phyloP scores from a whole-genome alignment of 2,329 filamentous ascomycete genomes.

The Cryphonectria radicalis region DNA sequence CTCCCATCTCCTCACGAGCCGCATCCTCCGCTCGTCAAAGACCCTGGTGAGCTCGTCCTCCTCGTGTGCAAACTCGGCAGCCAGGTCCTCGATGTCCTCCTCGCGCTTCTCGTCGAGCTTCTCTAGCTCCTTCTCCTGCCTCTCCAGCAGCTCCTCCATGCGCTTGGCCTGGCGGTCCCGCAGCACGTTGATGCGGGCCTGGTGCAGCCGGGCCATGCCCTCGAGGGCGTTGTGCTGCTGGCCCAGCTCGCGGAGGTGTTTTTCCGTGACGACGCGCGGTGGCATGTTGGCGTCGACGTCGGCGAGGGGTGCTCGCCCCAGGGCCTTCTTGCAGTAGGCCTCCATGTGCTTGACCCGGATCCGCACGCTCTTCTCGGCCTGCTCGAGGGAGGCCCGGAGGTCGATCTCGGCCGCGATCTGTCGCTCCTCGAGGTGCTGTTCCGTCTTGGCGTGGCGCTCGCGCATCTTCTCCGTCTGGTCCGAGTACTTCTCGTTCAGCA shows the following conservation, averaged over 20 bases:
- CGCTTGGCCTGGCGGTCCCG: constrained; percentile 66
- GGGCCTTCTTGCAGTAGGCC: constrained; percentile 63
- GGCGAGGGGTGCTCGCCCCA: constrained; percentile 46
- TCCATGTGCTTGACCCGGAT: constrained; percentile 69
- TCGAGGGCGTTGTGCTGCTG: constrained; percentile 66
- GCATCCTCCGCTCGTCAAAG: constrained; percentile 51
- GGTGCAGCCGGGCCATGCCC: constrained; percentile 61
- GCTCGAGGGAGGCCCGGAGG: constrained; percentile 56
- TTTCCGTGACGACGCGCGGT: constrained; percentile 60
- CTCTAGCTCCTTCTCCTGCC: constrained; percentile 57
- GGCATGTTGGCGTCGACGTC: constrained; percentile 43
- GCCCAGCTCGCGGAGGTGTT: constrained; percentile 61
- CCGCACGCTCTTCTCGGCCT: constrained; percentile 59
- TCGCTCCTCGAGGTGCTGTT: constrained; percentile 61
- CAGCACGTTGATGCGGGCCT: constrained; percentile 67
- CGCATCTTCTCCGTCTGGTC: constrained; percentile 56
- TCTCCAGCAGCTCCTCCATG: constrained; percentile 61
- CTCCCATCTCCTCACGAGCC: constrained; percentile 55
- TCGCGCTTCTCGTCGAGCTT: constrained; percentile 50
- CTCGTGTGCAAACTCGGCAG: constrained; percentile 52
- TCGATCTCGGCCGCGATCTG: constrained; percentile 68
- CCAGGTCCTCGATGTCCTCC: constrained; percentile 54
- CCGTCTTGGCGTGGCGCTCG: constrained; percentile 57
- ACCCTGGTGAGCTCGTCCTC: constrained; percentile 50
- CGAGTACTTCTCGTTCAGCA: constrained; percentile 52